A percentile compares a stretch with the other conserved stretches of the same genome.
Evolutionary conservation across 2,329 filamentous ascomycete species (phyloP).

Genomic region (Scorias spongiosa): DNA sequence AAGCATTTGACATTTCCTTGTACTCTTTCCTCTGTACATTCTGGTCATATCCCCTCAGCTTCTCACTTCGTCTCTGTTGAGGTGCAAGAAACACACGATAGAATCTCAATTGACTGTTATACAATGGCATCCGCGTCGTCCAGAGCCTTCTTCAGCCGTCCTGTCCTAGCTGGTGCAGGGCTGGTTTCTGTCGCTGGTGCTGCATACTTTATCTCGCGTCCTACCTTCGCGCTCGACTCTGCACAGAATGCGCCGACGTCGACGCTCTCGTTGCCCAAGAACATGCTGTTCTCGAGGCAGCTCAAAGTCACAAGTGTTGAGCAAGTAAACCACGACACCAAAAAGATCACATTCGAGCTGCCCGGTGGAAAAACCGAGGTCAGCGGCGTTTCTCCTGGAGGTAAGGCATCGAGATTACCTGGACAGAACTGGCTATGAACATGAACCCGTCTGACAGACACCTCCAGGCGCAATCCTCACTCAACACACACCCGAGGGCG

Average conservation of each 20-base stretch:
- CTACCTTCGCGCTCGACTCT: slow-evolving; percentile 11
- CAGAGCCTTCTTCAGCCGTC: neutral
- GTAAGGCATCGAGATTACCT: slow-evolving; percentile 4
- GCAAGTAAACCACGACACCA: slow-evolving; percentile 21
- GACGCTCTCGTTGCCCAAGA: slow-evolving; percentile 15
- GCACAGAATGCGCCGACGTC: slow-evolving; percentile 11
- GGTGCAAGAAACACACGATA: too few relatives aligned
- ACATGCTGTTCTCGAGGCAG: slow-evolving; percentile 18
- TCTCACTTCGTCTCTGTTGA: too few relatives aligned
- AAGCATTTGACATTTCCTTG: too few relatives aligned
- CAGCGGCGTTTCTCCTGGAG: slow-evolving; percentile 16
- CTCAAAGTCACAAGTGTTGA: slow-evolving; percentile 16
- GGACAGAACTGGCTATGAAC: neutral
- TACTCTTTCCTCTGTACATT: too few relatives aligned
- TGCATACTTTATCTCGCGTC: slow-evolving; percentile 6
- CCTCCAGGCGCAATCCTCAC: slow-evolving; percentile 43
- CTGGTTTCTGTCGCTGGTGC: neutral
- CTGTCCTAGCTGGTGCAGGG: neutral
- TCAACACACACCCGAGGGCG: slow-evolving; percentile 41
- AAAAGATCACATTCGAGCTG: slow-evolving; percentile 17
- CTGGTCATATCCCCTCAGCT: too few relatives aligned
- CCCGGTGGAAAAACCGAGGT: slow-evolving; percentile 15
- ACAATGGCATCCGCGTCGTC: neutral
- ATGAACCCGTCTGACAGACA: neutral
- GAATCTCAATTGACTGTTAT: too few relatives aligned